Evolutionary conservation across 345 rosid species (phyloP).

Genomic region (Aquilaria malaccensis): DNA sequence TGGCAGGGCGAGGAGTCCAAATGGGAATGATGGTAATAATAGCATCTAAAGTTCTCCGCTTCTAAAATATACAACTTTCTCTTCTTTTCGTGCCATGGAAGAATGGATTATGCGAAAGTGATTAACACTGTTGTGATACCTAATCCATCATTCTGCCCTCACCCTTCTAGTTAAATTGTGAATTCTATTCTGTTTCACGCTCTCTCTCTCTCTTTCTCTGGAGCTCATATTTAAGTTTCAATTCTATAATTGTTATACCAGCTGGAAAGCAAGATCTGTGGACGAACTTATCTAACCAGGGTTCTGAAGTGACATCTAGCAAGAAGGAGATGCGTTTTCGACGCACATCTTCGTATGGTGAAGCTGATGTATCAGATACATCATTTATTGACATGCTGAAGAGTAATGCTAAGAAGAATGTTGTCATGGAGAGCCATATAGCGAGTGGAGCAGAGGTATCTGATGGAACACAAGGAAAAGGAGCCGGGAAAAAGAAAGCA

Average conservation of each 20-base stretch:
- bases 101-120: too few relatives aligned
- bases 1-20: conserved; percentile 11
- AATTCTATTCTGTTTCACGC: not conserved
- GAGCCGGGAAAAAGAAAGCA: conserved; percentile 74
- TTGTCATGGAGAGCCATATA: conserved; percentile 9
- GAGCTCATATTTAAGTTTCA: not conserved
- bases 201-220: not conserved
- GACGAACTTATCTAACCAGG: conserved; percentile 17
- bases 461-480: conserved; percentile 24
- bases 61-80: not conserved
- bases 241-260: not conserved
- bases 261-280: conserved; percentile 16
- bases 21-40: conserved; percentile 18
- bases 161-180: not conserved
- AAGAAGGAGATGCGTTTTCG: conserved; percentile 25
- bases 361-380: conserved; percentile 28
- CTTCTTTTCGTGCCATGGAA: not conserved
- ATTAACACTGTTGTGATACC: too few relatives aligned
- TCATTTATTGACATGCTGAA: conserved; percentile 42
- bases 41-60: not conserved
- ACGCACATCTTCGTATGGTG: conserved; percentile 23
- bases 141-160: not conserved
- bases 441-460: conserved; percentile 15
- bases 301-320: conserved; percentile 10
- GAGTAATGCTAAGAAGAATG: conserved; percentile 26